Evolutionary conservation across 352 stramenopile genomes (phyloP), one percentile per base, ranked within the genome.

Genomic region (Globisporangium megalacanthum): DNA sequence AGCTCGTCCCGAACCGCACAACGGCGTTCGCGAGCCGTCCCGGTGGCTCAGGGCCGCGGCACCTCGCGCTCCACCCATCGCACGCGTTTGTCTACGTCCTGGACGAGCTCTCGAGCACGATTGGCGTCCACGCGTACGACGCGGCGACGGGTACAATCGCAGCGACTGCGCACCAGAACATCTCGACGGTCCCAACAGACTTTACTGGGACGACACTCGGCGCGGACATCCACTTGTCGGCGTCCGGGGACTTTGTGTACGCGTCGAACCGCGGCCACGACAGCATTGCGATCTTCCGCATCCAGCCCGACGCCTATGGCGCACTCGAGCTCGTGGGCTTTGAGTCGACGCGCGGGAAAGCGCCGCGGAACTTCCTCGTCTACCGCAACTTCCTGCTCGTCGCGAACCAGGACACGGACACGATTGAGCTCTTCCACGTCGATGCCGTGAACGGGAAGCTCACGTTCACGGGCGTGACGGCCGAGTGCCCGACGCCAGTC

Each of bases 1-100:
- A 71, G 55, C 68, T 89, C 33, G 44, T 48, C 17, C n/a, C 49
- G 49, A 73, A 73, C 42, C 22, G 65, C n/a, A 37, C 71, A 3
- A 58, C 65, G 39, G 60, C 66, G 48, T 83, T 86, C 56, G 65
- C 82, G 25, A 60, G 63, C 33, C 61, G 77, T 36, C 70, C 75
- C 1, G 49, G 73, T 2, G 84, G 75, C 37, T 77, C 69, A 9
- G 84, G 84, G 0, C 84, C 84, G 2, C 80, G 82, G n/a, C 84
- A 94, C 68, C 68, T 94, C 17, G 80, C 75, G n/a, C 62, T 94
- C n/a, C 83, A 86, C 25, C 36, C 68, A 29, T 65, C 66, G 19
- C 60, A 77, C 11, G 55, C 71, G 6, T 62, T 89, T 6, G 80
- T 62, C 31, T 94, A 92, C 62, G 76, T 94, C 15, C 62, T 88